A percentile compares a stretch with the other conserved stretches of the same genome.
Conservation (phyloP, 2,329 filamentous ascomycete species). For the Pyrenophora graminea region DNA sequence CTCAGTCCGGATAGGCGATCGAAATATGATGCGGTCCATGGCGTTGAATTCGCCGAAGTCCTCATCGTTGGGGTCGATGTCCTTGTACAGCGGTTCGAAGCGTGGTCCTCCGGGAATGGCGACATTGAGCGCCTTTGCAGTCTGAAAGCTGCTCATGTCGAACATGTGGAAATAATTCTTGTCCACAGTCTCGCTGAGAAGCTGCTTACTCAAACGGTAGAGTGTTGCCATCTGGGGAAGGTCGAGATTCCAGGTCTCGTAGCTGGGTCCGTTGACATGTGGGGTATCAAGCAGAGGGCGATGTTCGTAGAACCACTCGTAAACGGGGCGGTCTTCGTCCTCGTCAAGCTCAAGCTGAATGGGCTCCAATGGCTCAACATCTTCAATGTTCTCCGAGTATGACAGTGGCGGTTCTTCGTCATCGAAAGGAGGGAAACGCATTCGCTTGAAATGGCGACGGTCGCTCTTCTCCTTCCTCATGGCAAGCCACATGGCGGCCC, state of each 20-base stretch:
- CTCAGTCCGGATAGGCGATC: conserved; percentile 90
- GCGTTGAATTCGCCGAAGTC: conserved; percentile 99
- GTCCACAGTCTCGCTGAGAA: conserved; percentile 90
- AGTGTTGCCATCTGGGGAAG: conserved; percentile 95
- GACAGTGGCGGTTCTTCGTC: conserved; percentile 97
- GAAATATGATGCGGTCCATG: conserved; percentile 98
- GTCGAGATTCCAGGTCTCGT: conserved; percentile 92
- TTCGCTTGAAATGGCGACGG: conserved; percentile 92
- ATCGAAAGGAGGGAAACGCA: conserved; percentile 98
- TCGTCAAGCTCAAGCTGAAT: conserved; percentile 99
- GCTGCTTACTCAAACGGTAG: conserved; percentile 86
- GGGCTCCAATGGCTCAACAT: conserved; percentile 94
- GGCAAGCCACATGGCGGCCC: conserved; percentile 99
- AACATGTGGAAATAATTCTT: conserved; percentile 99
- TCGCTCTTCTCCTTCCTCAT: conserved; percentile 99
- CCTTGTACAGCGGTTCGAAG: conserved; percentile 97
- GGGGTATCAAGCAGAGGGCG: conserved; percentile 85
- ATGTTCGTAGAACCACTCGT: conserved; percentile 98
- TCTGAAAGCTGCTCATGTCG: conserved; percentile 90
- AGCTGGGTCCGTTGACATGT: conserved; percentile 95
- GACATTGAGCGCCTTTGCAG: conserved; percentile 94
- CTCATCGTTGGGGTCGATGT: conserved; percentile 97
- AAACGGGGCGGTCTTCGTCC: conserved; percentile 85
- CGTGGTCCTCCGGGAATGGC: conserved; percentile 96
- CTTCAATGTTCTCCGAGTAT: conserved; percentile 98